These are phyloP conservation scores for Pichia sp. DNA, from an alignment of 1,139 yeast species.

Conservation along the genomic window DNA sequence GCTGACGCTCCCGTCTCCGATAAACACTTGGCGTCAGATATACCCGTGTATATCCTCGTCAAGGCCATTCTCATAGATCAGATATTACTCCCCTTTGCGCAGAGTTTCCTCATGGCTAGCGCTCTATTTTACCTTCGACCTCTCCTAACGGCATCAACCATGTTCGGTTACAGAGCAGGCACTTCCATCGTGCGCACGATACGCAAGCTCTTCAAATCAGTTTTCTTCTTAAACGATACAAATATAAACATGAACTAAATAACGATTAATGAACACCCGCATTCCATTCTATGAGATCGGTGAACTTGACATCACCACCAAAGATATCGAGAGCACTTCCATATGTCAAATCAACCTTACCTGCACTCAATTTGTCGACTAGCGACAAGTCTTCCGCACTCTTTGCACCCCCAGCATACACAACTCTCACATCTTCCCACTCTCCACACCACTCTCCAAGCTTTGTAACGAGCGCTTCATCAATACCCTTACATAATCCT, in stretches of 20 bases:
- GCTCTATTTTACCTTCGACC: slow-evolving; percentile 35
- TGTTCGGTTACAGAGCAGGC: slow-evolving; percentile 4
- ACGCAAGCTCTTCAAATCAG: slow-evolving; percentile 1
- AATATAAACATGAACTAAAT: neutral
- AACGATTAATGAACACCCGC: neutral
- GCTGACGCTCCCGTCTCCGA: neutral
- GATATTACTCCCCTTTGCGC: slow-evolving; percentile 59
- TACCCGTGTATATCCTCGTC: slow-evolving; percentile 30
- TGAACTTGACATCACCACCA: slow-evolving; percentile 82
- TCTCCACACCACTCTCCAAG: slow-evolving; percentile 75
- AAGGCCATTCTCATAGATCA: slow-evolving; percentile 60
- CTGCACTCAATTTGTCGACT: slow-evolving; percentile 62
- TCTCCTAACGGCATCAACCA: slow-evolving; percentile 26
- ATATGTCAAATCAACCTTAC: slow-evolving; percentile 82
- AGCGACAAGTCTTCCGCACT: slow-evolving; percentile 56
- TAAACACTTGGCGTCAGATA: neutral
- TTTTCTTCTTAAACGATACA: neutral
- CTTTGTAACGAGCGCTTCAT: slow-evolving; percentile 60
- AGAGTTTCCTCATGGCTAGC: slow-evolving; percentile 45
- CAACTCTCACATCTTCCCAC: slow-evolving; percentile 74
- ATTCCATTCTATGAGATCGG: slow-evolving; percentile 74
- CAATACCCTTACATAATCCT: slow-evolving; percentile 91
- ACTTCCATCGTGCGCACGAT: slow-evolving; percentile 1
- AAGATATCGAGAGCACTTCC: slow-evolving; percentile 93
- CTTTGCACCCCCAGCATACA: slow-evolving; percentile 97